Base-by-base conservation (phyloP, 225 moss, liverwort and hornwort genomes). In the Physcomitrellopsis africana region DNA sequence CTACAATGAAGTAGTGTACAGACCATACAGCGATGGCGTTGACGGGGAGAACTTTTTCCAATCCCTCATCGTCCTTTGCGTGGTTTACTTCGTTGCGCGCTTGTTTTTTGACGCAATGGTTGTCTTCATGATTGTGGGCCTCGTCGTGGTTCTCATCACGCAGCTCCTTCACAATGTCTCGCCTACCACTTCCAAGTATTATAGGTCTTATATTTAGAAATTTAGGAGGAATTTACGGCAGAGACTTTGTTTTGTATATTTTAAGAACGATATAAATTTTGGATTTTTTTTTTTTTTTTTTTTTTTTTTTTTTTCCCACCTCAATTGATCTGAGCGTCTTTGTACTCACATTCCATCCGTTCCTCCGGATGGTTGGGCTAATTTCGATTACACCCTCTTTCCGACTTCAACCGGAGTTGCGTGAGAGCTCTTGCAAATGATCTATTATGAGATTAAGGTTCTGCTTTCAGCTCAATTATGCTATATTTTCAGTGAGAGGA, bases 31-130 rank as follows among this genome's bases (percentile, higher is more conserved):
- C 51, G 56, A 84, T 10, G 63, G 74, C 51, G 18, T 85, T 10
- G 51, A 64, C 15, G 81, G 81, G 45, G 78, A 85, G 78, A 75
- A 72, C 1, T 62, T 75, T 15, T 81, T 85, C 63, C 62, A 72
- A 17, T 45, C 75, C 52, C 70, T 78, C 63, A 68, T 81, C 81
- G 67, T 32, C 67, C 32, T 84, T 57, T 81, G 81, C 75, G 75
- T 81, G 43, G 52, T 78, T 60, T 81, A 68, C 72, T 81, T 75
- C 68, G 42, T 78, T 16, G 78, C 68, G 49, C 77, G 70, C 48
- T 48, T 84, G 70, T 77, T 84, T 58, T 84, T 80, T 29, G 73
- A 80, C 58, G 77, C 74, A 65, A 60, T 84, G 26, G 73, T 84
- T 24, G 60, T 77, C 17, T 44, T 80, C 62, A 53, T 77, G 59